These are phyloP conservation scores for Sporisorium reilianum DNA, from an alignment of 1,284 basidiomycete species.

Conservation along the genomic window DNA sequence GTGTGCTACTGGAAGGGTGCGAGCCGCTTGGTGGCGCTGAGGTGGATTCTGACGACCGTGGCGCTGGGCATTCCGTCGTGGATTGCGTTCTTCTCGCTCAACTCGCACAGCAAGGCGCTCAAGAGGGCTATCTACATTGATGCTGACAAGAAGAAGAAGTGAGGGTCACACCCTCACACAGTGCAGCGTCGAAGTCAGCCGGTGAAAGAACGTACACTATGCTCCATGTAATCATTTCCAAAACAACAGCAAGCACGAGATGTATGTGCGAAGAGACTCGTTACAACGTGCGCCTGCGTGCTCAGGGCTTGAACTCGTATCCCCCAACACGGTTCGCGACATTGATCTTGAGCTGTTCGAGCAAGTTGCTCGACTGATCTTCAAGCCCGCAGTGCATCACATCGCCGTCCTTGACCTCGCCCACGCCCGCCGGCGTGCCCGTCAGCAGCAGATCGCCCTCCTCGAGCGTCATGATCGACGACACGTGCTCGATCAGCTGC, in stretches of 20 bases:
- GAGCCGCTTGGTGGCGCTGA: slow-evolving; percentile 18
- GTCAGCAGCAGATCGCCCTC: slow-evolving; percentile 73
- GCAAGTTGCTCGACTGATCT: slow-evolving; percentile 75
- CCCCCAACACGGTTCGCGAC: slow-evolving; percentile 78
- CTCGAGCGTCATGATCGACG: slow-evolving; percentile 94
- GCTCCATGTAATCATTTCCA: neutral
- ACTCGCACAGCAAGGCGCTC: slow-evolving; percentile 35
- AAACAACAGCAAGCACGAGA: neutral
- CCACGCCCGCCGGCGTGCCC: slow-evolving; percentile 82
- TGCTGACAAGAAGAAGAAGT: slow-evolving; percentile 36
- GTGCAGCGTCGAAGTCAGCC: neutral
- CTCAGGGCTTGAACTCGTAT: slow-evolving; percentile 73
- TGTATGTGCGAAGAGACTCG: neutral
- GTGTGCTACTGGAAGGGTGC: slow-evolving; percentile 42
- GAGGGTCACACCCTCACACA: neutral
- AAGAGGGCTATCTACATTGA: slow-evolving; percentile 25
- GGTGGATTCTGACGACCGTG: slow-evolving; percentile 43
- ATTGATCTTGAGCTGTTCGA: slow-evolving; percentile 77
- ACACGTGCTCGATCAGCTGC: slow-evolving; percentile 88
- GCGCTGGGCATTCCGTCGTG: slow-evolving; percentile 52
- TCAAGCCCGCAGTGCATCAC: slow-evolving; percentile 81
- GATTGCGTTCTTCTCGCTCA: slow-evolving; percentile 52
- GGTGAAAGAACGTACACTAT: neutral
- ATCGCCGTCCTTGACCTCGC: slow-evolving; percentile 82
- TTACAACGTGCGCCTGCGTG: neutral